These are phyloP conservation scores for Agrocybe pediades DNA, from an alignment of 768 basidiomycete genomes.

Conservation along the genomic window DNA sequence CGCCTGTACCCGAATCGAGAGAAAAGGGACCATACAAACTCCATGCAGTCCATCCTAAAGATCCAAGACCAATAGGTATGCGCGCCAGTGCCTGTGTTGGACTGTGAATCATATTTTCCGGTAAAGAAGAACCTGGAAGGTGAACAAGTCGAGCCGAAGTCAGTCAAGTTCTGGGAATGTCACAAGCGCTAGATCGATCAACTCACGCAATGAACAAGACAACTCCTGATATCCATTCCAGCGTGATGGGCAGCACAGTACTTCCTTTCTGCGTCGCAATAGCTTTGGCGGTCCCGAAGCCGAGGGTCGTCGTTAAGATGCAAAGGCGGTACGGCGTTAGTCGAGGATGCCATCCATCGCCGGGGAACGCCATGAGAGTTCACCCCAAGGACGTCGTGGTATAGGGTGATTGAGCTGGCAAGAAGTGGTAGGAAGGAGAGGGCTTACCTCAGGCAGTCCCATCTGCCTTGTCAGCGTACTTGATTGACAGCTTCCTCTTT, in stretches of 20 bases:
- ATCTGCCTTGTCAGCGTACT: no score
- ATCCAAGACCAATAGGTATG: neutral
- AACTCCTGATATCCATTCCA: constrained; percentile 1
- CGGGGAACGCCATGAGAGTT: neutral
- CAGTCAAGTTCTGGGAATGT: no score
- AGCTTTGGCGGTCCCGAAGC: neutral
- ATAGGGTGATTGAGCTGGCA: no score
- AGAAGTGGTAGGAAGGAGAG: no score
- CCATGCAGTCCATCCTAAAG: neutral
- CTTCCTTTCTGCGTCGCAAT: neutral
- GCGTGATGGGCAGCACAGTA: neutral
- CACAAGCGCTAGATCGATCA: neutral
- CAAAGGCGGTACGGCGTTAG: neutral
- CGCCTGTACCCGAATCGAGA: neutral
- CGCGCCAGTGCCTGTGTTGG: neutral
- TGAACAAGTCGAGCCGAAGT: neutral
- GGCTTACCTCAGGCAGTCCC: no score
- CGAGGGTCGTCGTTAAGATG: neutral
- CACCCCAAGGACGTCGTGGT: no score
- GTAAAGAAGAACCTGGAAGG: neutral
- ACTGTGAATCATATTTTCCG: neutral
- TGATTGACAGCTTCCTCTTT: no score
- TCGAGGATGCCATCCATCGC: constrained; percentile 1
- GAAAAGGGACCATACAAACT: neutral
- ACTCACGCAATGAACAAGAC: neutral